Evolutionary conservation across 371 early-diverging fungal species (phyloP).

Genomic region (Actinomortierella wolfii): DNA sequence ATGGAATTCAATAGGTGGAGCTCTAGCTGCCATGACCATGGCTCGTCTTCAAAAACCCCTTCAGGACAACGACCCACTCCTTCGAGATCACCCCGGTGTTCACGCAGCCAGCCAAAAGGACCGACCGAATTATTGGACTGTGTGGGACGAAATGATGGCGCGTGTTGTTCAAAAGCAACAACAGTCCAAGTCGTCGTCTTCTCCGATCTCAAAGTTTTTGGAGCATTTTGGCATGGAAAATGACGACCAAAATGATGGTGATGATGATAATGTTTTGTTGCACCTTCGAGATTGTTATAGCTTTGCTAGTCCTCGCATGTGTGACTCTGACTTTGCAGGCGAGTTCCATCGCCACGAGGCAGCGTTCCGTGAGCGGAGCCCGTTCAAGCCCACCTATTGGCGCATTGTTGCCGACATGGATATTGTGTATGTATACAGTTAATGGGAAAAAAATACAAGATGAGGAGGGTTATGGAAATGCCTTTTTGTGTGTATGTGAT

Average conservation of each 20-base stretch:
- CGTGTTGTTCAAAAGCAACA: constrained; percentile 12
- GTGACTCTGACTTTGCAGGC: constrained; percentile 53
- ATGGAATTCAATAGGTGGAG: constrained; percentile 26
- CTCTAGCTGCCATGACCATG: constrained; percentile 51
- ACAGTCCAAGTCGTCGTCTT: constrained; percentile 2
- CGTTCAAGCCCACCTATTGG: constrained; percentile 21
- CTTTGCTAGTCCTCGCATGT: constrained; percentile 51
- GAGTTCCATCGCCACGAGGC: constrained; percentile 27
- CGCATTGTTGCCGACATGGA: constrained; percentile 35
- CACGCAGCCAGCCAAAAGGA: constrained; percentile 8
- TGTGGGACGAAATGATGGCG: constrained; percentile 29
- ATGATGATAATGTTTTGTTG: constrained; percentile 8
- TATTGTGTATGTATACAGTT: constrained; percentile 7
- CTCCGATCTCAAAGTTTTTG: neutral
- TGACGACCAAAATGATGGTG: constrained; percentile 1
- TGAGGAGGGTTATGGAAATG: too few relatives aligned
- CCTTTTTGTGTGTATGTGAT: too few relatives aligned
- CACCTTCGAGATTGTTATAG: constrained; percentile 51
- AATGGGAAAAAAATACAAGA: too few relatives aligned
- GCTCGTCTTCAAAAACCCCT: constrained; percentile 52
- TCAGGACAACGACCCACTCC: constrained; percentile 35
- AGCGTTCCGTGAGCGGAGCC: constrained; percentile 3
- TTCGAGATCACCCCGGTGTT: constrained; percentile 5
- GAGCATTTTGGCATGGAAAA: neutral
- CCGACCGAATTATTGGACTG: constrained; percentile 8